Conservation (phyloP, 129 eudicot genomes). For the Pittosporum tobira region DNA sequence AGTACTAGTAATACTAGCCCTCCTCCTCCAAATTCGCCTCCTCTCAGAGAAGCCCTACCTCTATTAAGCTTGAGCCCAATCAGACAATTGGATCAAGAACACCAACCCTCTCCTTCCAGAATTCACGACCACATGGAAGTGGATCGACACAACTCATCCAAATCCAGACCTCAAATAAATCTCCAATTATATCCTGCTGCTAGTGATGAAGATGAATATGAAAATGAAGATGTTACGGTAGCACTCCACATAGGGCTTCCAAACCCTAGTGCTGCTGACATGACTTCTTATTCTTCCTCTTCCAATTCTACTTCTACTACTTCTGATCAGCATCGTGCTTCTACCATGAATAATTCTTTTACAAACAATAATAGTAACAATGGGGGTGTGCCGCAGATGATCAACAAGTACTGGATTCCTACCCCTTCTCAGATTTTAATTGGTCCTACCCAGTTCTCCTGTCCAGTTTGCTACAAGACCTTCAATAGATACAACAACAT, state of each 20-base stretch:
- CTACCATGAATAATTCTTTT: neutral
- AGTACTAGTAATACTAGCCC: slow-evolving; percentile 17
- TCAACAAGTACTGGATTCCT: slow-evolving; percentile 75
- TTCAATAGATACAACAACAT: slow-evolving; percentile 95
- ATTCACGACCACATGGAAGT: slow-evolving; percentile 29
- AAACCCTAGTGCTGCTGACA: slow-evolving; percentile 84
- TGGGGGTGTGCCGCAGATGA: slow-evolving; percentile 30
- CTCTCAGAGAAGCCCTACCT: slow-evolving; percentile 81
- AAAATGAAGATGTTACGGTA: slow-evolving; percentile 46
- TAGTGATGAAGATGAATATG: slow-evolving; percentile 24
- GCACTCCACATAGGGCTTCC: slow-evolving; percentile 88
- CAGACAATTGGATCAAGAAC: slow-evolving; percentile 17
- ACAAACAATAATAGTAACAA: slow-evolving; percentile 5
- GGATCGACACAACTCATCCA: slow-evolving; percentile 16
- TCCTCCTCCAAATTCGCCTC: slow-evolving; percentile 61
- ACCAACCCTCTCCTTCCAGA: slow-evolving; percentile 21
- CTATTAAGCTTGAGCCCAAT: slow-evolving; percentile 55
- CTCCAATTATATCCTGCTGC: neutral
- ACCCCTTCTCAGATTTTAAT: slow-evolving; percentile 88
- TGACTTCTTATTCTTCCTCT: slow-evolving; percentile 31
- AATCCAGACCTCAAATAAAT: neutral
- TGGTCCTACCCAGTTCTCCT: slow-evolving; percentile 96
- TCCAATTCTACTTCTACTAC: slow-evolving; percentile 33
- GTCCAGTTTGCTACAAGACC: slow-evolving; percentile 94
- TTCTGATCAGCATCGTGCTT: slow-evolving; percentile 9